These are phyloP conservation scores for Thermochaetoides thermophila DNA, from an alignment of 495 filamentous ascomycete genomes.

Conservation along the genomic window DNA sequence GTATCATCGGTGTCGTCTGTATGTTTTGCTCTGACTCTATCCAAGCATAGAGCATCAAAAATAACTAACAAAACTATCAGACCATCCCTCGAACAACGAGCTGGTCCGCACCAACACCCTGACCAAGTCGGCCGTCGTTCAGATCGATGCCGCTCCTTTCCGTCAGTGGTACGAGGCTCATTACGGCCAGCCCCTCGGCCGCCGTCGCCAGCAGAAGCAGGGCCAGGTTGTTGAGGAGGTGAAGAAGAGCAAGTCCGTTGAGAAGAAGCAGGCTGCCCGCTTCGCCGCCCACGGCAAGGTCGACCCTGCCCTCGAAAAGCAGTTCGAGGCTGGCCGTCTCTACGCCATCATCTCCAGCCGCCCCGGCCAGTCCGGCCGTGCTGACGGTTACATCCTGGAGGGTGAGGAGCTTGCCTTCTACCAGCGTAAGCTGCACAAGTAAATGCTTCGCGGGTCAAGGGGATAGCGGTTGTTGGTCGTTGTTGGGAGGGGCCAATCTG, in stretches of 20 bases:
- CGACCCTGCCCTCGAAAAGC: constrained; percentile 78
- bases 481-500: constrained; percentile 4
- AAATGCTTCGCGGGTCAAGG: constrained; percentile 24
- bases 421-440: constrained; percentile 95
- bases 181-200: constrained; percentile 81
- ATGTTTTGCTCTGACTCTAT: constrained; percentile 4
- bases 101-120: constrained; percentile 99
- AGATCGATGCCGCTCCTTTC: constrained; percentile 97
- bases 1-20: constrained; percentile 89
- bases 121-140: constrained; percentile 95
- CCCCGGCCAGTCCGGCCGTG: constrained; percentile 90
- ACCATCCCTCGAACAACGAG: constrained; percentile 99
- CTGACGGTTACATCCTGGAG: constrained; percentile 96
- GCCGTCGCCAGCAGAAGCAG: constrained; percentile 74
- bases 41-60: too few relatives aligned
- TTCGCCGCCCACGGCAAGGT: constrained; percentile 77
- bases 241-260: constrained; percentile 84
- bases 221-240: constrained; percentile 46
- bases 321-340: constrained; percentile 96
- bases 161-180: constrained; percentile 99
- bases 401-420: constrained; percentile 99
- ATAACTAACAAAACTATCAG: too few relatives aligned
- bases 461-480: background rate
- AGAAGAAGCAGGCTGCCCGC: constrained; percentile 89
- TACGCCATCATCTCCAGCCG: constrained; percentile 82